Evolutionary conservation across 805 yeast genomes (phyloP).

Genomic region (Saccharomyces kudriavzevii): DNA sequence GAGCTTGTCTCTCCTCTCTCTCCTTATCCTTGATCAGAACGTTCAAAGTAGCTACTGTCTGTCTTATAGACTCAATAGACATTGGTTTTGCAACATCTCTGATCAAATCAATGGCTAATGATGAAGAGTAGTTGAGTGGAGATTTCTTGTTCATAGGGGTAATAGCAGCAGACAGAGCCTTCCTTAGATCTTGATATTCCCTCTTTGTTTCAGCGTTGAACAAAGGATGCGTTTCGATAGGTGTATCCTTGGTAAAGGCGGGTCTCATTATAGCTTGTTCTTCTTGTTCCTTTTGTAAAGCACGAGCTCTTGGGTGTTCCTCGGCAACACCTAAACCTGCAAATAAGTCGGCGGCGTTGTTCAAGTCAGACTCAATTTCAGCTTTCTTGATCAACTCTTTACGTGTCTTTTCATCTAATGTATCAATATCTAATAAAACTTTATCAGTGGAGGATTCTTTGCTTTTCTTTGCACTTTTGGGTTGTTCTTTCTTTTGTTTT

Average conservation of each 20-base stretch:
- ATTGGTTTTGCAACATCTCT: constrained; percentile 81
- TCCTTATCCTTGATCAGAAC: constrained; percentile 79
- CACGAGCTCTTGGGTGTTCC: constrained; percentile 38
- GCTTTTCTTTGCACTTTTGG: constrained; percentile 28
- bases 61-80: constrained; percentile 72
- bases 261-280: constrained; percentile 27
- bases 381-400: constrained; percentile 69
- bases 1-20: constrained; percentile 80
- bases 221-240: constrained; percentile 67
- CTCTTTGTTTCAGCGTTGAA: constrained; percentile 69
- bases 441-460: constrained; percentile 33
- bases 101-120: constrained; percentile 74
- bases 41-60: constrained; percentile 75
- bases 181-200: constrained; percentile 72
- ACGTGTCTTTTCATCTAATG: constrained; percentile 65
- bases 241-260: constrained; percentile 39
- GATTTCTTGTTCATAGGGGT: constrained; percentile 54
- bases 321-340: constrained; percentile 57
- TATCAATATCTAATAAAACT: constrained; percentile 50
- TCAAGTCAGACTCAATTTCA: constrained; percentile 77
- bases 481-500: constrained; percentile 26
- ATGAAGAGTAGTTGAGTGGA: constrained; percentile 58
- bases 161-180: constrained; percentile 56
- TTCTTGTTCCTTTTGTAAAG: constrained; percentile 31
- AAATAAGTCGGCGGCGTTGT: constrained; percentile 87